A percentile compares a stretch with the other conserved stretches of the same genome.
These are phyloP conservation scores for Tylopilus subfusipes DNA, from an alignment of 768 basidiomycete genomes.

Conservation along the genomic window DNA sequence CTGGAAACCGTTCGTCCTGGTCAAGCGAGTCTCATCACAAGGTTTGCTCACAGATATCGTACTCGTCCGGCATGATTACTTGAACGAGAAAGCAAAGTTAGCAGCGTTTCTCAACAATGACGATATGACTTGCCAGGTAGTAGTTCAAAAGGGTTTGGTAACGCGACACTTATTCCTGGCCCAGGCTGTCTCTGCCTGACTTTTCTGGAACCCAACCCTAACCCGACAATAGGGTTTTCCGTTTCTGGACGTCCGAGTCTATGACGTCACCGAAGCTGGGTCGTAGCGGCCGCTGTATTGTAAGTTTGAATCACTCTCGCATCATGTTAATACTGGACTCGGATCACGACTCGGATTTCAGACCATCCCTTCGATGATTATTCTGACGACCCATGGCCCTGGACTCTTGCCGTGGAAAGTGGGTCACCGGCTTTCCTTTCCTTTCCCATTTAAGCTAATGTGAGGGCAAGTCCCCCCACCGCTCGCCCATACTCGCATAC, in stretches of 20 bases:
- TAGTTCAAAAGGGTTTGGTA: too few species aligned
- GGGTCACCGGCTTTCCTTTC: neutral
- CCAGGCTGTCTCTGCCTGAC: too few species aligned
- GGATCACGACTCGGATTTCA: neutral
- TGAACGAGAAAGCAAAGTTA: neutral
- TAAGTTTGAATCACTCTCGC: neutral
- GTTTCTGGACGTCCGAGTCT: too few species aligned
- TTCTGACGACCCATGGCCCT: neutral
- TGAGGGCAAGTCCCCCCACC: conserved; percentile 16
- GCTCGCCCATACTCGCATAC: conserved; percentile 13
- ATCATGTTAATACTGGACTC: neutral
- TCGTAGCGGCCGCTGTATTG: too few species aligned
- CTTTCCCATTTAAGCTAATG: neutral
- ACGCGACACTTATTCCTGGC: too few species aligned
- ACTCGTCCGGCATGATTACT: neutral
- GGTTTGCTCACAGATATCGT: conserved; percentile 1
- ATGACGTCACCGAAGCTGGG: neutral
- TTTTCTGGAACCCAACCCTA: too few species aligned
- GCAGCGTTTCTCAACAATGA: too few species aligned
- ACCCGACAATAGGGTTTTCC: too few species aligned
- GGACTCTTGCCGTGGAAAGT: conserved; percentile 15
- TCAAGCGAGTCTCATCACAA: neutral
- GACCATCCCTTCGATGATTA: neutral
- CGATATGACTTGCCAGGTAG: too few species aligned
- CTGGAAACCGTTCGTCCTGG: conserved; percentile 7